Base-by-base conservation (phyloP, 2,329 filamentous ascomycete genomes). In the Didymella exigua region DNA sequence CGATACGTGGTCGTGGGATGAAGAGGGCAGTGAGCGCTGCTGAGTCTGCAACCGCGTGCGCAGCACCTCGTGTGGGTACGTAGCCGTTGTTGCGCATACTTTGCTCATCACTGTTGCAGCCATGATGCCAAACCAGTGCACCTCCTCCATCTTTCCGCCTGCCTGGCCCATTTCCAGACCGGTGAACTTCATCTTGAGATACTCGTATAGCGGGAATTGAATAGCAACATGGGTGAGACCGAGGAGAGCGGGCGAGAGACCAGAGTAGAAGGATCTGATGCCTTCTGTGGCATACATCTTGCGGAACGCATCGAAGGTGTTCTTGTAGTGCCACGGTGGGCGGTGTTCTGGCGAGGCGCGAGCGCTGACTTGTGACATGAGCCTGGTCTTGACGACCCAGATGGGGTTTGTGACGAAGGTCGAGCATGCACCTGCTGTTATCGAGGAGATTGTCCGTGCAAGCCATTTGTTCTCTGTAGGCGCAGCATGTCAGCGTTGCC, bases 341-440 rank as follows among this genome's bases (percentile, higher is more conserved):
- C 86, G 83, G 46, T 85, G 78, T 51, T 77, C 76, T 69, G 77
- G 80, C 27, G 77, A 81, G 61, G 83, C 79, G 58, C 78, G 81
- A 31, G 80, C 75, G 62, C 84, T 87, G 19, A 87, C 89, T 78
- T 98, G 95, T 31, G 95, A 96, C 95, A 98, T 98, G 66, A 99
- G 84, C 63, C 95, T 85, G 43, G 95, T 99, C 78, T 99, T 99
- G 79, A 99, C 96, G 31, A 99, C 95, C 95, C 95, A 99, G 58
- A 99, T 99, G 0, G 95, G 95, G 75, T 98, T 99, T 21, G 95
- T 99, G 59, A 89, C 89, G 60, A 98, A 83, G 4, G 95, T 99
- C 63, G 93, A 97, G 78, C 90, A 96, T 58, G 87, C 92, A 48
- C 95, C 95, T 21, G 93, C 95, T 52, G 92, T 84, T 57, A 99